These are phyloP conservation scores for Phytophthora syringae DNA, from an alignment of 352 stramenopile genomes.

Conservation along the genomic window DNA sequence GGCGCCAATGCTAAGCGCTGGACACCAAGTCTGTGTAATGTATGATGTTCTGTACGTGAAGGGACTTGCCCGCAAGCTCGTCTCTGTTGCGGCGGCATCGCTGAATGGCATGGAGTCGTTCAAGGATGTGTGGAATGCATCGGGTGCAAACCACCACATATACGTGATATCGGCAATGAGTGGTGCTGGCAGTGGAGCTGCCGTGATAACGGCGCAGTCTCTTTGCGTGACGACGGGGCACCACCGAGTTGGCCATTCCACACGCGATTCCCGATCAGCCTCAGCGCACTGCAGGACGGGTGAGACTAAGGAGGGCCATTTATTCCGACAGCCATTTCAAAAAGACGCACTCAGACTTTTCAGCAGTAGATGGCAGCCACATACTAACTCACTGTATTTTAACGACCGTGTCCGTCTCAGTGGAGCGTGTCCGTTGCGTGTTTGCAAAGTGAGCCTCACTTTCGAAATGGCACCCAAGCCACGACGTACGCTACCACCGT, in stretches of 20 bases:
- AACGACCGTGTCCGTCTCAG: no score
- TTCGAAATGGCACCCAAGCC: no score
- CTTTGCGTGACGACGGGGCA: conserved; percentile 6
- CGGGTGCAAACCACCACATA: background rate
- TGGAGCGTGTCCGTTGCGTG: no score
- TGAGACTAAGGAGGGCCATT: no score
- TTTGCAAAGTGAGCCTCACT: no score
- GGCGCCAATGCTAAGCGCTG: background rate
- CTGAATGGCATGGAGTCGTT: background rate
- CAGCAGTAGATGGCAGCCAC: no score
- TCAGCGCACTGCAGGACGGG: no score
- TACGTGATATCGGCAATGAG: conserved; percentile 5
- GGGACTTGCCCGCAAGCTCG: conserved; percentile 13
- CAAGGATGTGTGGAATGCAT: background rate
- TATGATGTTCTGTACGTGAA: conserved; percentile 15
- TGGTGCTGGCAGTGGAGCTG: background rate
- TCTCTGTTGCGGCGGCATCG: conserved; percentile 11
- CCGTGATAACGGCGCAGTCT: background rate
- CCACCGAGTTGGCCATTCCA: background rate
- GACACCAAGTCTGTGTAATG: conserved; percentile 4
- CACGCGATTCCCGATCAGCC: no score
- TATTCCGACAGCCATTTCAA: no score
- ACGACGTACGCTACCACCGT: no score
- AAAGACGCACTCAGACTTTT: no score
- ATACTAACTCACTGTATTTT: no score